A percentile compares a stretch with the other conserved stretches of the same genome.
These are phyloP conservation scores for Tubosaeta brunneosetosa DNA, from an alignment of 768 basidiomycete genomes.

Conservation along the genomic window DNA sequence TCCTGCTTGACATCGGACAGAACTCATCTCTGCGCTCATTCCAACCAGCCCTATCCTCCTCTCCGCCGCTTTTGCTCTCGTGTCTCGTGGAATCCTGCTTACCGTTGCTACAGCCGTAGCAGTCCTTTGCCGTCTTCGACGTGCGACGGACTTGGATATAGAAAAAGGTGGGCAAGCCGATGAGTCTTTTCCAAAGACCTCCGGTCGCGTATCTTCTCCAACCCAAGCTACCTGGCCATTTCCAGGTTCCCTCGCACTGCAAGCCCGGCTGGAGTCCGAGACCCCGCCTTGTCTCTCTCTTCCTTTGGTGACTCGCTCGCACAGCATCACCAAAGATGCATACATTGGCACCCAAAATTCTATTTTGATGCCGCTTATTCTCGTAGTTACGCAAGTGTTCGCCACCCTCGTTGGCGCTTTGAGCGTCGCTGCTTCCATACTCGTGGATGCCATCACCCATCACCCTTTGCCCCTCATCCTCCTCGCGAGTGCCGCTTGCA, in stretches of 20 bases:
- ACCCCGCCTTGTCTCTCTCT: neutral
- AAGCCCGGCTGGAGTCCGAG: neutral
- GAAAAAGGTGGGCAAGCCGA: slow-evolving; percentile 14
- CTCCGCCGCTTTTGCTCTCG: slow-evolving; percentile 20
- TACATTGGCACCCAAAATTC: neutral
- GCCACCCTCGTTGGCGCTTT: slow-evolving; percentile 24
- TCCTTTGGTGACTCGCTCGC: slow-evolving; percentile 2
- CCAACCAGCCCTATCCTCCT: slow-evolving; percentile 23
- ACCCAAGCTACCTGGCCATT: slow-evolving; percentile 31
- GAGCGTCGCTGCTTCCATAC: slow-evolving; percentile 11
- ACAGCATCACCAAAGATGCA: neutral
- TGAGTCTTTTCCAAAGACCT: slow-evolving; percentile 2
- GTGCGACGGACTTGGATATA: neutral
- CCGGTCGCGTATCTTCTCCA: slow-evolving; percentile 25
- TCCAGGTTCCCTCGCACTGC: slow-evolving; percentile 25
- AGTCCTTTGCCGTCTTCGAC: slow-evolving; percentile 4
- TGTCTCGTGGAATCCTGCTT: slow-evolving; percentile 20
- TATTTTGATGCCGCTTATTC: slow-evolving; percentile 6
- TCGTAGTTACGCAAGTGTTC: slow-evolving; percentile 19
- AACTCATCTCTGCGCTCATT: slow-evolving; percentile 24
- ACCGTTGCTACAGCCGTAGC: slow-evolving; percentile 9
- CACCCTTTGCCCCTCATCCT: slow-evolving; percentile 7
- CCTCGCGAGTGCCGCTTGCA: slow-evolving; percentile 19
- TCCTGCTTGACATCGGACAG: slow-evolving; percentile 7
- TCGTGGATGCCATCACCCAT: slow-evolving; percentile 1